Evolutionary conservation across 169 alveolate genomes (phyloP).

Genomic region (Eimeria praecox): DNA sequence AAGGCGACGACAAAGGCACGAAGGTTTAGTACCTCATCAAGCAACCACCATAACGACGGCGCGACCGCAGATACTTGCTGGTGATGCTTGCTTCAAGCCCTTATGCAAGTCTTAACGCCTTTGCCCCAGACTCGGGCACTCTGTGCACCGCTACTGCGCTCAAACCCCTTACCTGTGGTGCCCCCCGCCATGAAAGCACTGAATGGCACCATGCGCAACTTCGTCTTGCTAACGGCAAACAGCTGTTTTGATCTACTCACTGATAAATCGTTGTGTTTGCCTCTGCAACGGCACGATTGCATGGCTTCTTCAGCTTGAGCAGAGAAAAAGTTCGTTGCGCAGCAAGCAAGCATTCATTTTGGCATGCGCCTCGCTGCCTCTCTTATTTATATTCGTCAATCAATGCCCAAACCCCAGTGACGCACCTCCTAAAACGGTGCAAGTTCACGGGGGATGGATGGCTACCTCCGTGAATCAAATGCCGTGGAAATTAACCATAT

Average conservation of each 20-base stretch:
- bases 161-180: background rate
- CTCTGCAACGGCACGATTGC: background rate
- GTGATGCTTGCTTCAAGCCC: background rate
- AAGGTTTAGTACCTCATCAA: background rate
- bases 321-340: background rate
- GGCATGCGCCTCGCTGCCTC: background rate
- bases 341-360: background rate
- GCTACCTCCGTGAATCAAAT: background rate
- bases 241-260: background rate
- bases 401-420: background rate
- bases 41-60: background rate
- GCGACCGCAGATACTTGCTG: background rate
- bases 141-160: background rate
- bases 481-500: no score
- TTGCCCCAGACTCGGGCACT: background rate
- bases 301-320: background rate
- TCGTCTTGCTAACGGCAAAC: no score
- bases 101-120: background rate
- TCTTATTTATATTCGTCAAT: background rate
- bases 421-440: background rate
- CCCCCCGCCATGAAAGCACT: no score
- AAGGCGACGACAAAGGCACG: background rate
- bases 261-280: background rate
- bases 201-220: no score
- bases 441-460: background rate